A percentile compares a stretch with the other conserved stretches of the same genome.
Conservation (phyloP, 139 green algal species). For the Closterium sp. region DNA sequence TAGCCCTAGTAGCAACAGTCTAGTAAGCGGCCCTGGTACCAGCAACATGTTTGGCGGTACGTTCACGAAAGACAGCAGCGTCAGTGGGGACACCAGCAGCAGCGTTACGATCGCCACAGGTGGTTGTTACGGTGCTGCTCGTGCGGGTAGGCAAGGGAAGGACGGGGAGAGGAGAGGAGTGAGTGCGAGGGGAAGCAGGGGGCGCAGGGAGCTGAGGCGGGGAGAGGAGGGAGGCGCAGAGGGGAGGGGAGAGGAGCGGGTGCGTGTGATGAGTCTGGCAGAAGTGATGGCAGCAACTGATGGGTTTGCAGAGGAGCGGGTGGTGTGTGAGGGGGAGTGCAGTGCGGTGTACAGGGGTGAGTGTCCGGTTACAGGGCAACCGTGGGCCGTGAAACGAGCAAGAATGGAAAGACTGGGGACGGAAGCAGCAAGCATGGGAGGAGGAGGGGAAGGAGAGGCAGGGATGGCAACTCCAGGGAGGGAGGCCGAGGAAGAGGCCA, state of each 20-base stretch:
- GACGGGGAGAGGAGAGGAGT: not conserved
- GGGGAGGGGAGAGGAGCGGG: not conserved
- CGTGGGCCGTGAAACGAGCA: not conserved
- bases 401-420: not conserved
- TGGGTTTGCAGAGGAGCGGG: not conserved
- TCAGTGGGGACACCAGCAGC: not conserved
- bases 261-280: not conserved
- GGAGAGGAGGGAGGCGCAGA: not conserved
- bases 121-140: not conserved
- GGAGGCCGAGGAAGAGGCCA: not conserved
- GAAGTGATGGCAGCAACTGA: not conserved
- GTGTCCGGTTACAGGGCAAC: not conserved
- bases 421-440: not conserved
- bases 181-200: not conserved
- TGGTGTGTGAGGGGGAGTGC: not conserved
- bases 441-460: not conserved
- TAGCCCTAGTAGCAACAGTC: not conserved
- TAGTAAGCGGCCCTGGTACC: not conserved
- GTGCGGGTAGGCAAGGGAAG: not conserved
- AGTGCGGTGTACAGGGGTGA: not conserved
- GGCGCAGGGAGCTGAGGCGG: not conserved
- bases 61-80: not conserved
- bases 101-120: not conserved
- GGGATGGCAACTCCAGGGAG: not conserved
- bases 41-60: not conserved